Percentiles rank a stretch among this genome's conserved stretches.
Evolutionary conservation across 2,329 filamentous ascomycete genomes (phyloP).

Genomic region (Fusarium sp.): DNA sequence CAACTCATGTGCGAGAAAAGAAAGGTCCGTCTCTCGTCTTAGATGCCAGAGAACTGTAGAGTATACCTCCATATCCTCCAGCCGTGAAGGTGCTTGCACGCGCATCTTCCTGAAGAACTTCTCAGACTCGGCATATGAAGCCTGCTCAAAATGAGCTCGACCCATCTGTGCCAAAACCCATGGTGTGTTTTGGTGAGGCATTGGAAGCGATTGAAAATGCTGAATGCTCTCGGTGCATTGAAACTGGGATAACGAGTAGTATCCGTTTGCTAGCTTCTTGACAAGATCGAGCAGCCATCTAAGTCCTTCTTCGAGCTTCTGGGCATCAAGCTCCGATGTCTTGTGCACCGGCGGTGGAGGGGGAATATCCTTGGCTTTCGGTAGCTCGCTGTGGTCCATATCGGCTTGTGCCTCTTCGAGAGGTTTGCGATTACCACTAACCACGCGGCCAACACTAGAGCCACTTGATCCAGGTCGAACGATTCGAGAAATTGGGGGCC

Average conservation of each 20-base stretch:
- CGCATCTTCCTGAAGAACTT: slow-evolving; percentile 84
- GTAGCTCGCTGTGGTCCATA: slow-evolving; percentile 71
- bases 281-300: slow-evolving; percentile 82
- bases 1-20: slow-evolving; percentile 90
- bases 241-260: slow-evolving; percentile 81
- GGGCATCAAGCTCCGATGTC: slow-evolving; percentile 60
- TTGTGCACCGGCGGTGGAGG: slow-evolving; percentile 51
- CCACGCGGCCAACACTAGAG: slow-evolving; percentile 82
- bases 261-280: slow-evolving; percentile 82
- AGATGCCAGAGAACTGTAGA: slow-evolving; percentile 99
- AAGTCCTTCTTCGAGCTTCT: slow-evolving; percentile 78
- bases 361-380: slow-evolving; percentile 55
- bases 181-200: slow-evolving; percentile 84
- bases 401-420: slow-evolving; percentile 73
- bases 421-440: slow-evolving; percentile 89
- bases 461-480: slow-evolving; percentile 72
- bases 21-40: slow-evolving; percentile 89
- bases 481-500: slow-evolving; percentile 73
- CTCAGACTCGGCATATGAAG: slow-evolving; percentile 85
- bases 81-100: slow-evolving; percentile 79
- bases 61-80: slow-evolving; percentile 98
- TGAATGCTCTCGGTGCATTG: slow-evolving; percentile 81
- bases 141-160: slow-evolving; percentile 90
- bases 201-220: slow-evolving; percentile 75
- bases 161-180: slow-evolving; percentile 94